Evolutionary conservation across 2,329 filamentous ascomycete genomes (phyloP).

Genomic region (Phialocephala sp.): DNA sequence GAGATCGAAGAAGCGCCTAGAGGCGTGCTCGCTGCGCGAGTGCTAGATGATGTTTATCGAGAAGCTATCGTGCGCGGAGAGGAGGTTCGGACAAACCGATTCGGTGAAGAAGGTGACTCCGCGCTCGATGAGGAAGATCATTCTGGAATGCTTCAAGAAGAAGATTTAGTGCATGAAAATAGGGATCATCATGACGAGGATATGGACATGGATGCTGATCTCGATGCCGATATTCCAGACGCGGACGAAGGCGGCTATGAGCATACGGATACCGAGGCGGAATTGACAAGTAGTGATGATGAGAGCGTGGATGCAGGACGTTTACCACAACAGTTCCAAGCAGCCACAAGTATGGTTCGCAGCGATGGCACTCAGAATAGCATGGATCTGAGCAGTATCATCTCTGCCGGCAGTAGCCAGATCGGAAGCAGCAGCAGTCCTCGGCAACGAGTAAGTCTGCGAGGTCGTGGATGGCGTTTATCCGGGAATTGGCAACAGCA

Average conservation of each 20-base stretch:
- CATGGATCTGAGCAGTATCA: constrained; percentile 39
- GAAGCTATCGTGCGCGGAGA: constrained; percentile 61
- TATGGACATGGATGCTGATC: constrained; percentile 69
- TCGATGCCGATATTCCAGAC: constrained; percentile 75
- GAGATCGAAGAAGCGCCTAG: constrained; percentile 43
- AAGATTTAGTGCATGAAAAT: constrained; percentile 55
- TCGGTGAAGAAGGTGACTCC: constrained; percentile 51
- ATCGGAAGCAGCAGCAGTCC: constrained; percentile 38
- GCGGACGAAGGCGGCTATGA: constrained; percentile 69
- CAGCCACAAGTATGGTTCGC: constrained; percentile 40
- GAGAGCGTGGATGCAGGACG: constrained; percentile 47
- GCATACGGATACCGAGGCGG: constrained; percentile 77
- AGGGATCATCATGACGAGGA: constrained; percentile 44
- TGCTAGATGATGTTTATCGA: constrained; percentile 66
- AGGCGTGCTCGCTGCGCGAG: constrained; percentile 46
- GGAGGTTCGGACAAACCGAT: constrained; percentile 47
- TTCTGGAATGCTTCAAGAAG: constrained; percentile 67
- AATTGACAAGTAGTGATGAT: constrained; percentile 58
- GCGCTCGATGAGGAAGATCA: constrained; percentile 62
- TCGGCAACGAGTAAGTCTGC: constrained; percentile 19
- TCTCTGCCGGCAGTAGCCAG: constrained; percentile 38
- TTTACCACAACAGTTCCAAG: constrained; percentile 25
- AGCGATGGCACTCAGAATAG: constrained; percentile 45
- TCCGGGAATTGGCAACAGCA: background rate
- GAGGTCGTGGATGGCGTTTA: constrained; percentile 11